phyloP scores from a whole-genome alignment of 2,329 filamentous ascomycete genomes.

The Ophiostoma fasciatum region DNA sequence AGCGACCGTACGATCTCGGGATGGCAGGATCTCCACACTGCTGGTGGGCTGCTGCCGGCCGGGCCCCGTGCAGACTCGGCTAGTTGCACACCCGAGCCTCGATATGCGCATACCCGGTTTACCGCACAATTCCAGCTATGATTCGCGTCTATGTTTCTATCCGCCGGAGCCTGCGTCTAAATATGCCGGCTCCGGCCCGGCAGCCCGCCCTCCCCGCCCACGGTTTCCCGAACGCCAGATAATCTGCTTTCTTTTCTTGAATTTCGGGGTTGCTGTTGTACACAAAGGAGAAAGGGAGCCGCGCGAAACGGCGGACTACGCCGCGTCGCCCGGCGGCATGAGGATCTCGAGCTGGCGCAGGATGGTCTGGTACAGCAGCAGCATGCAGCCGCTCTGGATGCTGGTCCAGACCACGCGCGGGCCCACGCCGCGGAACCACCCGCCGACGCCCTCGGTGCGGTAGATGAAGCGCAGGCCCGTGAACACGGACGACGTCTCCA shows the following conservation, averaged over 20 bases:
- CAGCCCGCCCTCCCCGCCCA: no score
- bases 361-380: constrained; percentile 85
- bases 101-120: no score
- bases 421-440: constrained; percentile 90
- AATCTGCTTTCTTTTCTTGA: no score
- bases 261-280: neutral
- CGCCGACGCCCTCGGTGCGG: constrained; percentile 69
- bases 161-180: no score
- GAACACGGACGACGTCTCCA: constrained; percentile 82
- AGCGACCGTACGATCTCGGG: constrained; percentile 4
- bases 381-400: constrained; percentile 91
- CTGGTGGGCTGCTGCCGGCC: neutral
- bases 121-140: no score
- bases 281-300: neutral
- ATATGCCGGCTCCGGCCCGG: no score
- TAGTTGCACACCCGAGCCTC: no score
- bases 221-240: no score
- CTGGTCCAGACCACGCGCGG: constrained; percentile 93
- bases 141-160: no score
- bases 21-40: constrained; percentile 1
- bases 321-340: constrained; percentile 19
- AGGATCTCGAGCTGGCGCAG: constrained; percentile 57
- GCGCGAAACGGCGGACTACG: no score
- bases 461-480: constrained; percentile 80
- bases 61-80: no score